Conservation (phyloP, 768 basidiomycete genomes). For the Tephrocybe sp. region DNA sequence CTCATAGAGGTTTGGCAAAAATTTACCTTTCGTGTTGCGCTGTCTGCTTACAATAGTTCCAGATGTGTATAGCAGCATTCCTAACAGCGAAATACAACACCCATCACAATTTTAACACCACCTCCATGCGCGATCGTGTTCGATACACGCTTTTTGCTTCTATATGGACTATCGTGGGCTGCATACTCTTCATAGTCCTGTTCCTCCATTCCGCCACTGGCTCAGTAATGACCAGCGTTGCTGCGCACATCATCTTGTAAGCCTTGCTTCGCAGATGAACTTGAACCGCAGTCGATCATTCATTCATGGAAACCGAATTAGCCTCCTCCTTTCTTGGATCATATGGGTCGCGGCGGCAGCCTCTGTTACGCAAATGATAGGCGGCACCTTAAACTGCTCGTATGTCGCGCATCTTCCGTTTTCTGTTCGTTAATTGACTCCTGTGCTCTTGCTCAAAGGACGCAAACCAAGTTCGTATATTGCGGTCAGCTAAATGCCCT, state of each 20-base stretch:
- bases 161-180: constrained; percentile 64
- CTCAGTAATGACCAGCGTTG: constrained; percentile 54
- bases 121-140: constrained; percentile 55
- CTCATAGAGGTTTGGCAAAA: constrained; percentile 54
- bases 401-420: constrained; percentile 25
- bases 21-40: not conserved
- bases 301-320: constrained; percentile 21
- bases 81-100: constrained; percentile 59
- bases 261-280: constrained; percentile 19
- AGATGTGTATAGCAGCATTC: constrained; percentile 76
- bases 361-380: constrained; percentile 60
- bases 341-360: constrained; percentile 77
- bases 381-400: constrained; percentile 72
- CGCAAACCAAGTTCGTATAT: constrained; percentile 48
- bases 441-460: constrained; percentile 24
- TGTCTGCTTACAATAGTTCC: not conserved
- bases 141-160: constrained; percentile 70
- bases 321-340: constrained; percentile 70
- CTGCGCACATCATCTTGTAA: constrained; percentile 62
- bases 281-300: constrained; percentile 3
- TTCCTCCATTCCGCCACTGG: constrained; percentile 52
- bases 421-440: not conserved
- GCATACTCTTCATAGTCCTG: constrained; percentile 46
- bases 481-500: constrained; percentile 78
- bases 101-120: constrained; percentile 47